Evolutionary conservation across 2,329 filamentous ascomycete genomes (phyloP), one percentile per base, ranked within the genome.

Genomic region (Xylaria hypoxylon): DNA sequence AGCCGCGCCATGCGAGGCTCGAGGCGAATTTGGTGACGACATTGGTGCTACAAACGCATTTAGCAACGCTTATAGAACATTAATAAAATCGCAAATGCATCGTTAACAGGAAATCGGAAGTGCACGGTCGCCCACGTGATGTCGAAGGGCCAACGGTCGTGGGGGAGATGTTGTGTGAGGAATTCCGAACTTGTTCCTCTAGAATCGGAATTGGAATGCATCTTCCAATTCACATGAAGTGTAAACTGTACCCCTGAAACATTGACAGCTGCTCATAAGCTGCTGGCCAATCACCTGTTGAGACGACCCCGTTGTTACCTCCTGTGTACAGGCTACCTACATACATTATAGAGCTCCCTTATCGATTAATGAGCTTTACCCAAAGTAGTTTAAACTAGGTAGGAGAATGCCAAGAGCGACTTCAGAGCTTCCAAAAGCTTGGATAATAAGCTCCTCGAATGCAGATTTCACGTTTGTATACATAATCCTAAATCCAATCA

Each of bases 1-100:
- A 48, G 69, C 65, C 42, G 65, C 62, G 67, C 76, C 76, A 70
- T 80, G 76, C 56, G 75, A 76, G 72, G 78, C 74, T 71, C 75
- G 76, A 71, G 75, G 73, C 52, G 75, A 74, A 62, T 69, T 72
- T 65, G 74, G 75, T 62, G 74, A 71, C 61, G 74, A 77, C 75
- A 77, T 77, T 71, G 59, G 68, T 70, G 51, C 56, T 57, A 57
- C 57, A 51, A 48, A 24, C 33, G 45, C 50, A 58, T 56, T 56
- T 42, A 59, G 42, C n/a, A 47, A 28, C 19, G 24, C 50, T 63
- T n/a, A 42, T 35, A 58, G 11, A 31, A 48, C 56, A 67, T 66
- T 38, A 67, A 47, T 26, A 24, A 40, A 48, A 33, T 65, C 60
- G 62, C 47, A 67, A 44, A 31, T 26, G 17, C 50, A 62, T 62